These are phyloP conservation scores for Termitomyces sp. DNA, from an alignment of 768 basidiomycete species.

Conservation along the genomic window DNA sequence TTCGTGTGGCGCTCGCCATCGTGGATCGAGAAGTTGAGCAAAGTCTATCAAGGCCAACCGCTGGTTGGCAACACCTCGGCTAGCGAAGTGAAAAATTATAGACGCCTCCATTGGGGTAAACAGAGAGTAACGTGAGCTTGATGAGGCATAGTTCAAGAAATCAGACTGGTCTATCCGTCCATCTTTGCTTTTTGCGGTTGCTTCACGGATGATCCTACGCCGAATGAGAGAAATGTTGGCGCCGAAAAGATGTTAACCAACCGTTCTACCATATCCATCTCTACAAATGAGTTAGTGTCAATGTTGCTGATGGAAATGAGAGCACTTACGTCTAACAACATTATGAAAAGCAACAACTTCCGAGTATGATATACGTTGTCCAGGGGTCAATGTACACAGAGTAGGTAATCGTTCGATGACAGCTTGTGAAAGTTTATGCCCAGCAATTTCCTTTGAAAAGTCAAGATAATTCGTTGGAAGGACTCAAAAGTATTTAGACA, in stretches of 20 bases:
- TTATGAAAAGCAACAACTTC: slow-evolving; percentile 98
- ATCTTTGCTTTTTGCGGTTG: slow-evolving; percentile 86
- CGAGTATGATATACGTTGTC: slow-evolving; percentile 90
- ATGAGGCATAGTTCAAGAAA: slow-evolving; percentile 86
- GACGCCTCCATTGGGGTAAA: slow-evolving; percentile 99
- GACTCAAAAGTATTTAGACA: neutral
- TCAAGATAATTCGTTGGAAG: neutral
- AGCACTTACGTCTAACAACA: slow-evolving; percentile 73
- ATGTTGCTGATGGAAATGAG: neutral
- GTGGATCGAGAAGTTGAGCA: slow-evolving; percentile 87
- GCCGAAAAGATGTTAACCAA: slow-evolving; percentile 23
- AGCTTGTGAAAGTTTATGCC: slow-evolving; percentile 94
- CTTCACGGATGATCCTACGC: slow-evolving; percentile 80
- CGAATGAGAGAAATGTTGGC: slow-evolving; percentile 5
- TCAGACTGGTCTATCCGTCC: slow-evolving; percentile 96
- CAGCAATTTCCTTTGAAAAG: slow-evolving; percentile 76
- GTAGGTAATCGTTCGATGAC: slow-evolving; percentile 93
- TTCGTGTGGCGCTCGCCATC: slow-evolving; percentile 74
- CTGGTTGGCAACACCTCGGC: slow-evolving; percentile 65
- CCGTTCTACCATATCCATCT: slow-evolving; percentile 98
- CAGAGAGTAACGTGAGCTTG: slow-evolving; percentile 86
- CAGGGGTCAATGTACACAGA: slow-evolving; percentile 83
- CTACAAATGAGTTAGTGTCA: slow-evolving; percentile 30
- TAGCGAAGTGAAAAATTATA: slow-evolving; percentile 97
- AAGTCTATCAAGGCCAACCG: slow-evolving; percentile 88